Conservation (phyloP, 129 eudicot genomes). For the Smallanthus sonchifolius region DNA sequence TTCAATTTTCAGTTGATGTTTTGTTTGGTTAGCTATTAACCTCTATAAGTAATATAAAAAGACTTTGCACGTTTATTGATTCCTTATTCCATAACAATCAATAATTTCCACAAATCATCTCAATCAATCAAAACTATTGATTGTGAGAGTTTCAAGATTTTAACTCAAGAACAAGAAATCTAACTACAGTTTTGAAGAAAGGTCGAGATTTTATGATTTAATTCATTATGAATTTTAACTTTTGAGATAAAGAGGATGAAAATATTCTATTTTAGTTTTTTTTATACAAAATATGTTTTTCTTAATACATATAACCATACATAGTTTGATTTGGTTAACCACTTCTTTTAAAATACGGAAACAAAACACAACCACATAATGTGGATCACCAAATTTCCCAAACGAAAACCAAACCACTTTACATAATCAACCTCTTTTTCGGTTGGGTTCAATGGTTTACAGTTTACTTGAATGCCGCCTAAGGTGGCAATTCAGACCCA, state of each 20-base stretch:
- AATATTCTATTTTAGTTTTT: not conserved
- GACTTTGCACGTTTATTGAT: not conserved
- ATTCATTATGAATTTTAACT: not conserved
- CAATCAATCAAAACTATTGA: not conserved
- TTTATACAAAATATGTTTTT: not conserved
- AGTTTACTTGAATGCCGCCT: not conserved
- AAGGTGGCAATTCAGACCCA: not conserved
- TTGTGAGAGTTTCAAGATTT: not conserved
- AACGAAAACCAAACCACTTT: not conserved
- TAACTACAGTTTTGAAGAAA: not conserved
- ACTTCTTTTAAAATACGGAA: not conserved
- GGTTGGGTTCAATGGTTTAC: not conserved
- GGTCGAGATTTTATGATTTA: not conserved
- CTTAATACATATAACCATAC: not conserved
- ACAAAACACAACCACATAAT: not conserved
- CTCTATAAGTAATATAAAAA: not conserved
- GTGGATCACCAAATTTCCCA: not conserved
- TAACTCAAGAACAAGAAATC: not conserved
- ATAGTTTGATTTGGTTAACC: not conserved
- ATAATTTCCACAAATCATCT: slow-evolving; percentile 1
- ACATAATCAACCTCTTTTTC: not conserved
- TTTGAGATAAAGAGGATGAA: not conserved
- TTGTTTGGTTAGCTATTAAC: not conserved
- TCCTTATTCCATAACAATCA: not conserved
- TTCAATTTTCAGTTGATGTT: not conserved